Evolutionary conservation across 2,329 filamentous ascomycete species (phyloP), one percentile per base, ranked within the genome.

Genomic region (Colletotrichum navitas): DNA sequence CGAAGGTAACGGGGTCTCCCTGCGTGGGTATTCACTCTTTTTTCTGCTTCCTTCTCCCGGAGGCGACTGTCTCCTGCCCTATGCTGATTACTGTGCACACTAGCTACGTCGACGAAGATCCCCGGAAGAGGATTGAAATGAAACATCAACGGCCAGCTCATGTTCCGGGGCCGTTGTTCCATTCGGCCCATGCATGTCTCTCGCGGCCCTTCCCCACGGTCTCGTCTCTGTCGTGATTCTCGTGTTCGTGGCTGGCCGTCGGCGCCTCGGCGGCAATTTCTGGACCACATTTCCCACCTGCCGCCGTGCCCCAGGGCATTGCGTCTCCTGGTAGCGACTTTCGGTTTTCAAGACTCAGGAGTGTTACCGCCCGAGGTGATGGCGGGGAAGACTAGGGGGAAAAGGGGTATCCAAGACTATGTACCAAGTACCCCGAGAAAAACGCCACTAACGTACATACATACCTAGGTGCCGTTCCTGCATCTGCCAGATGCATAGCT

Each of bases 401-500:
- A 55, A 39, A 16, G 36, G 54, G 54, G 54, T 24, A n/a, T 56
- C 11, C 32, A 55, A 34, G 32, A 55, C 4, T 14, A 14, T 14
- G 18, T 34, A 5, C 11, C 0, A 7, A 14, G 10, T 14, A 26
- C 4, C 47, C 2, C 4, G 11, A n/a, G 21, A 34, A 10, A 12
- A 55, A 55, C 18, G 32, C 14, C 52, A 34, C 60, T 39, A 32
- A n/a, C 21, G 21, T 43, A 43, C 39, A 14, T 34, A 34, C 34
- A 36, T 36, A 36, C 34, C 34, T 11, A 36, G 34, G 34, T 36
- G 11, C 39, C 41, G 67, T 61, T 62, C 67, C 67, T 66, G 63
- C 56, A 62, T 58, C 36, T 61, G 68, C 49, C 62, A 66, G 47
- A 61, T 66, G 56, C 56, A 51, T 32, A 32, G 60, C 32, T 45